These are phyloP conservation scores for Marsdenia floribunda DNA, from an alignment of 257 asterid genomes.

Conservation along the genomic window DNA sequence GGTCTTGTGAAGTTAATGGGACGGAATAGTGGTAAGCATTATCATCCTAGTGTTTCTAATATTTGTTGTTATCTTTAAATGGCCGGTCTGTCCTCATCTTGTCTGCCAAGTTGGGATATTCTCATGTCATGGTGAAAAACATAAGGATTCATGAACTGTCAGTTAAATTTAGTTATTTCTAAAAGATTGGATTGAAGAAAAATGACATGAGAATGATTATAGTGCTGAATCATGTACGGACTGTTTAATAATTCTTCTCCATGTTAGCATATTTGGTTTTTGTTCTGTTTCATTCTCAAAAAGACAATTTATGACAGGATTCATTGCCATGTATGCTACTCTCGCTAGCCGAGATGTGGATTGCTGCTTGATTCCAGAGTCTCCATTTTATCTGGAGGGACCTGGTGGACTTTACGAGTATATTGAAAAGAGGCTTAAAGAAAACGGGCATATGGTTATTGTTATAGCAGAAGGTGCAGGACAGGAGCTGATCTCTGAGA, in stretches of 20 bases:
- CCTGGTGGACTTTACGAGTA: slow-evolving; percentile 80
- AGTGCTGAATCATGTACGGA: neutral
- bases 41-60: neutral
- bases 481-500: slow-evolving; percentile 69
- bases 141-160: neutral
- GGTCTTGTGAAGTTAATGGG: slow-evolving; percentile 96
- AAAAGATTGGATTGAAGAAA: neutral
- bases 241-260: neutral
- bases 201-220: neutral
- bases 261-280: neutral
- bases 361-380: slow-evolving; percentile 93
- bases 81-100: neutral
- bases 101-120: neutral
- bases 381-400: slow-evolving; percentile 86
- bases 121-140: neutral
- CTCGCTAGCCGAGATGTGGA: slow-evolving; percentile 94
- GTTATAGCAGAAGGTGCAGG: slow-evolving; percentile 98
- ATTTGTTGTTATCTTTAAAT: neutral
- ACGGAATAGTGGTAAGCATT: slow-evolving; percentile 62
- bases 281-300: neutral
- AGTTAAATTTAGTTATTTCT: neutral
- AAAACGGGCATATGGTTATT: slow-evolving; percentile 87
- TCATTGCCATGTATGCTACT: slow-evolving; percentile 89
- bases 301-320: slow-evolving; percentile 45
- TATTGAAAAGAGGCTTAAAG: slow-evolving; percentile 62